phyloP scores from a whole-genome alignment of 345 rosid species.

The Arabidopsis arenosa region DNA sequence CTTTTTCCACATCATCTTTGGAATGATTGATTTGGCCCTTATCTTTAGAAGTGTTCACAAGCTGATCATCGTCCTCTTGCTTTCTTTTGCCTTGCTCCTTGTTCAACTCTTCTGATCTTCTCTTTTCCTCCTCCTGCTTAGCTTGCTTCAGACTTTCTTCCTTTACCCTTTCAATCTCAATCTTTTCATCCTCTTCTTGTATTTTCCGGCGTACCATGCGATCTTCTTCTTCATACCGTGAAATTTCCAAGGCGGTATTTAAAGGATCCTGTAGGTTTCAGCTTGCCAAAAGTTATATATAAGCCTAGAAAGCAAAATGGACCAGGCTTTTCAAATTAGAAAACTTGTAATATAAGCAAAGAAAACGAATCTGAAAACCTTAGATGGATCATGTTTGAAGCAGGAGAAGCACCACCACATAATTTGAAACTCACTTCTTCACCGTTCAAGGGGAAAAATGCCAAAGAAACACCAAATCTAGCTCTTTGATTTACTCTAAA shows the following conservation, averaged over 20 bases:
- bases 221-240: slow-evolving; percentile 23
- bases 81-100: slow-evolving; percentile 35
- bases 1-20: slow-evolving; percentile 16
- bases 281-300: slow-evolving; percentile 4
- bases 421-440: slow-evolving; percentile 5
- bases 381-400: slow-evolving; percentile 28
- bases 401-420: slow-evolving; percentile 28
- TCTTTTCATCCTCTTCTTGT: background rate
- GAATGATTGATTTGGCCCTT: background rate
- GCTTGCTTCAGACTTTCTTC: background rate
- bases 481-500: slow-evolving; percentile 12
- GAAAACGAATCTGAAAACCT: slow-evolving; percentile 9
- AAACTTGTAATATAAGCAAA: background rate
- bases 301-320: background rate
- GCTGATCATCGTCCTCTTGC: slow-evolving; percentile 39
- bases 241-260: slow-evolving; percentile 11
- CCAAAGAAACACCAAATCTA: background rate
- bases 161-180: slow-evolving; percentile 1
- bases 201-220: background rate
- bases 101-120: slow-evolving; percentile 9
- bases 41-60: background rate
- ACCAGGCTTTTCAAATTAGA: background rate
- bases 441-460: background rate
- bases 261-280: slow-evolving; percentile 28
- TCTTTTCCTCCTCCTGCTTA: background rate